phyloP scores from a whole-genome alignment of 176 grass and related monocot genomes.

The Thinopyrum elongatum region DNA sequence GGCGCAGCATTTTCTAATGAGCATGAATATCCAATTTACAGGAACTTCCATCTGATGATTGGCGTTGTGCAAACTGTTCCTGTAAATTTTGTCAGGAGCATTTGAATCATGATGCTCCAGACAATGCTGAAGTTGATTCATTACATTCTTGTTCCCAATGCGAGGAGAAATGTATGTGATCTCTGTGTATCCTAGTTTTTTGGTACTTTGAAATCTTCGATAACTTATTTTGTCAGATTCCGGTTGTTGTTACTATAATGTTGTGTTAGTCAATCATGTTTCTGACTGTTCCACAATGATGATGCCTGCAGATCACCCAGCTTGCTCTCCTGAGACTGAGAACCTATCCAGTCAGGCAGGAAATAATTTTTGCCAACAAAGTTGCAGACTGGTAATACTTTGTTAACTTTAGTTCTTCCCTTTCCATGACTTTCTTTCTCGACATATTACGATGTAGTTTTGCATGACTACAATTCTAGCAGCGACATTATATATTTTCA shows the following conservation, averaged over 20 bases:
- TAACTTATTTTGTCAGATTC: constrained; percentile 15
- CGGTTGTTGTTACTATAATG: constrained; percentile 12
- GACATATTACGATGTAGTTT: constrained; percentile 20
- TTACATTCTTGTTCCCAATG: constrained; percentile 74
- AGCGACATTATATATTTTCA: background rate
- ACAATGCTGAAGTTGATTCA: constrained; percentile 40
- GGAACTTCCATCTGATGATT: constrained; percentile 87
- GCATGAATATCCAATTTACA: constrained; percentile 34
- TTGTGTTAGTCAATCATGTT: constrained; percentile 21
- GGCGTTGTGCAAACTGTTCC: constrained; percentile 80
- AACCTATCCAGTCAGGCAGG: constrained; percentile 20
- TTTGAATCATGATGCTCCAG: constrained; percentile 36
- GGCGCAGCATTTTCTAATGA: constrained; percentile 12
- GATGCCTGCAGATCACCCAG: constrained; percentile 65
- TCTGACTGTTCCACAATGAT: constrained; percentile 27
- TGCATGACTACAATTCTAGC: constrained; percentile 8
- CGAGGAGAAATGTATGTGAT: constrained; percentile 67
- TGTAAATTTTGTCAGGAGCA: constrained; percentile 88
- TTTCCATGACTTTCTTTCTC: constrained; percentile 10
- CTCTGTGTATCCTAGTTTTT: constrained; percentile 29
- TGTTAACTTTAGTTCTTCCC: constrained; percentile 1
- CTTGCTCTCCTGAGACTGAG: constrained; percentile 54
- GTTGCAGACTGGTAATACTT: constrained; percentile 76
- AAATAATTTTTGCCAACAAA: constrained; percentile 74
- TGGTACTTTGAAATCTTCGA: constrained; percentile 14